A percentile compares a stretch with the other conserved stretches of the same genome.
These are phyloP conservation scores for Xylaria curta DNA, from an alignment of 495 filamentous ascomycete species.

Conservation along the genomic window DNA sequence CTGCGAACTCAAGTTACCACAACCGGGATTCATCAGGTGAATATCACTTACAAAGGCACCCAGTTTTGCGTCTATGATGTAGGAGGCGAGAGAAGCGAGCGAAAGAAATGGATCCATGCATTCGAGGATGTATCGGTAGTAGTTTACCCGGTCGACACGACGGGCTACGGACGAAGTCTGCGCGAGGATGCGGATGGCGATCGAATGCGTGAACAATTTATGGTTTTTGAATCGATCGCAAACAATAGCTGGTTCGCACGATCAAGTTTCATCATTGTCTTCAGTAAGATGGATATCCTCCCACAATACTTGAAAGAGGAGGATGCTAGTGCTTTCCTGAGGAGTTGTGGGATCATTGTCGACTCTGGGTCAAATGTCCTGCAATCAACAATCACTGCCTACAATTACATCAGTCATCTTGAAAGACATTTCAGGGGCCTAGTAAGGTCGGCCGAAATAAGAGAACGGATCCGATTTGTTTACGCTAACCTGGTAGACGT, in stretches of 20 bases:
- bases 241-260: not conserved
- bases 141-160: constrained; percentile 10
- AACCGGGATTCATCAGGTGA: constrained; percentile 5
- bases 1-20: constrained; percentile 17
- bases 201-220: constrained; percentile 9
- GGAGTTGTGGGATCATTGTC: not conserved
- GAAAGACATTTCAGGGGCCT: not conserved
- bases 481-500: constrained; percentile 5
- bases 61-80: constrained; percentile 84
- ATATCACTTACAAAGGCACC: not conserved
- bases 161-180: not conserved
- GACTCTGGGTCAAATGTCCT: not conserved
- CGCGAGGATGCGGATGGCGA: not conserved
- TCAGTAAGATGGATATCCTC: constrained; percentile 17
- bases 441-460: not conserved
- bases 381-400: not conserved
- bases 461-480: constrained; percentile 2
- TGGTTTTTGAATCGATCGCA: not conserved
- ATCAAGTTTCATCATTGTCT: constrained; percentile 1
- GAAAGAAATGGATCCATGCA: constrained; percentile 98
- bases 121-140: constrained; percentile 79
- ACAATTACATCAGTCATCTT: not conserved
- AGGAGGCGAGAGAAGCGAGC: constrained; percentile 89
- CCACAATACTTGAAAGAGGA: constrained; percentile 6
- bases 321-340: constrained; percentile 1